Base-by-base conservation (phyloP, 2,329 filamentous ascomycete genomes). In the Nannizziopsis arthrosporioides region DNA sequence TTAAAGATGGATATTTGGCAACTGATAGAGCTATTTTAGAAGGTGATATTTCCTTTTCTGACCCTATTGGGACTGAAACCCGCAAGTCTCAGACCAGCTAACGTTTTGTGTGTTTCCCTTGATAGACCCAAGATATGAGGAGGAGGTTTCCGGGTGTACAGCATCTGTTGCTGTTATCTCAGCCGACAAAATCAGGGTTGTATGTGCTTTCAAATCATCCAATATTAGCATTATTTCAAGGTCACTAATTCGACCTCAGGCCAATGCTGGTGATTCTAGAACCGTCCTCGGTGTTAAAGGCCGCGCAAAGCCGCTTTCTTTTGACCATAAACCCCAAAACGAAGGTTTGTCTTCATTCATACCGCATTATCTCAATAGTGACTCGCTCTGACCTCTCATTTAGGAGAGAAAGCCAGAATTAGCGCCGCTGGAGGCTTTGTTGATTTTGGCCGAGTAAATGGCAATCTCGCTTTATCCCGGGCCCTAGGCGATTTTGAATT, bases 401-500 rank as follows among this genome's bases (percentile, higher is more conserved):
- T 59, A 94, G 87, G 81, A 64, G 92, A 98, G 71, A 96, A 94
- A 70, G 89, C 89, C 56, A 81, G 92, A 61, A 98, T 98, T 61
- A 90, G 82, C 61, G 89, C 90, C 50, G 92, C 92, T 39, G 92
- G 92, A 64, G 92, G 92, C 43, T 96, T 96, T 59, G 92, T 98
- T 63, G 92, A 98, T 68, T 98, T 96, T 64, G 92, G 92, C 55
- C 85, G 92, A 63, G 92, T 98, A 59, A 98, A 98, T 67, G 92
- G 92, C 65, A 98, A 98, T 68, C 80, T 98, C 40, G 92, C 92
- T 41, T 75, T 98, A 53, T 98, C 92, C 53, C 85, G 92, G 67
- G 92, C 92, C 59, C 95, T 98, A 67, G 92, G 92, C 59, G 92
- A 98, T 68, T 98, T 98, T 63, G 92, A 98, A 67, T 98, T 98